phyloP scores from a whole-genome alignment of 2,329 filamentous ascomycete genomes.

The Epichloe typhina region DNA sequence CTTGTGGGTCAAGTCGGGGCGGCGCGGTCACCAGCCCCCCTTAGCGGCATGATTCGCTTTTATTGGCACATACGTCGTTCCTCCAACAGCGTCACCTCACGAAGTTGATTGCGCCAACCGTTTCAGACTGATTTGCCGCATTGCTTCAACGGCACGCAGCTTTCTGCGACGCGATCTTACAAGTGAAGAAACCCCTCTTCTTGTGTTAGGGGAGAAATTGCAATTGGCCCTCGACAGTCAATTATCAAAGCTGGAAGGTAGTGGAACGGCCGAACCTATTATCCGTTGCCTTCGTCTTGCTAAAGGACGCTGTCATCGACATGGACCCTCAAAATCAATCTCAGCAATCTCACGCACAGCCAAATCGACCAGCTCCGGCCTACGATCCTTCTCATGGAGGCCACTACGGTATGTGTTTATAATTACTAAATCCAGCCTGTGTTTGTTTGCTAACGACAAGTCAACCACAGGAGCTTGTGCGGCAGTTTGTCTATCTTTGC shows the following conservation, averaged over 20 bases:
- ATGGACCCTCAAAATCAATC: constrained; percentile 33
- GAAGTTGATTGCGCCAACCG: background rate
- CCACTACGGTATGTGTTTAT: constrained; percentile 54
- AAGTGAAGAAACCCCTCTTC: background rate
- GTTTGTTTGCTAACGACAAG: constrained; percentile 7
- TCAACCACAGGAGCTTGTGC: constrained; percentile 31
- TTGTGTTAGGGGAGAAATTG: background rate
- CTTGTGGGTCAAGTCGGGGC: background rate
- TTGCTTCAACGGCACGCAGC: background rate
- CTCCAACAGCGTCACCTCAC: background rate
- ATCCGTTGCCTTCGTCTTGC: background rate
- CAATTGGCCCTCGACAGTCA: background rate
- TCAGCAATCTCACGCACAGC: constrained; percentile 40
- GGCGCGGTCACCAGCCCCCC: background rate
- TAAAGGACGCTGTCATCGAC: constrained; percentile 3
- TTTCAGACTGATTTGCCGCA: background rate
- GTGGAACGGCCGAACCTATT: background rate
- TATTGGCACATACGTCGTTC: background rate
- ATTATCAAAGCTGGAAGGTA: background rate
- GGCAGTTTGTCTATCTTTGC: constrained; percentile 20
- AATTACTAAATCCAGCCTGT: background rate
- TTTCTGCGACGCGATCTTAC: background rate
- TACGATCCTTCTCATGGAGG: constrained; percentile 64
- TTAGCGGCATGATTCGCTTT: background rate
- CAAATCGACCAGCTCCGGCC: constrained; percentile 46